A percentile compares a stretch with the other conserved stretches of the same genome.
Conservation (phyloP, 1,284 basidiomycete genomes). For the Mycena sp. region DNA sequence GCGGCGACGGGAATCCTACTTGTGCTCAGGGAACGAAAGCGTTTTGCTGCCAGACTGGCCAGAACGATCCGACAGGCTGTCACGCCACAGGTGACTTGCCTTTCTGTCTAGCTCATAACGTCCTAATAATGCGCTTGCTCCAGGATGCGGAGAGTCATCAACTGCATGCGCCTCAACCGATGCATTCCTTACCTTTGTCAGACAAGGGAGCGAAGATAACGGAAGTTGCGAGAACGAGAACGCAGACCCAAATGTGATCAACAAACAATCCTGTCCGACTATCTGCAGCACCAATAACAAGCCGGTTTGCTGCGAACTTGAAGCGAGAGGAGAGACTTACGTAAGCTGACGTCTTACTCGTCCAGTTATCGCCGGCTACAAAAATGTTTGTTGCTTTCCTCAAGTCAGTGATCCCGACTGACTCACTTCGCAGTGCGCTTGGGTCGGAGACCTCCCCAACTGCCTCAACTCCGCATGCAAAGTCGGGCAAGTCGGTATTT, state of each 20-base stretch:
- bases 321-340: background rate
- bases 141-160: conserved; percentile 7
- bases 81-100: conserved; percentile 8
- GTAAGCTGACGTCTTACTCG: background rate
- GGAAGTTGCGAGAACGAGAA: conserved; percentile 20
- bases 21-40: conserved; percentile 34
- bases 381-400: background rate
- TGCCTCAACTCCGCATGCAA: background rate
- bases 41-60: conserved; percentile 31
- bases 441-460: conserved; percentile 3
- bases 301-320: conserved; percentile 27
- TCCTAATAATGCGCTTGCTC: background rate
- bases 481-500: background rate
- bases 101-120: background rate
- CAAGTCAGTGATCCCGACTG: background rate
- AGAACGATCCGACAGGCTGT: conserved; percentile 22
- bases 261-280: conserved; percentile 18
- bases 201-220: conserved; percentile 26
- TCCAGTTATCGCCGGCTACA: background rate
- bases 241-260: conserved; percentile 11
- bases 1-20: conserved; percentile 31
- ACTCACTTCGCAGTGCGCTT: background rate
- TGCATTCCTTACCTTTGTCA: conserved; percentile 19
- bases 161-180: conserved; percentile 10
- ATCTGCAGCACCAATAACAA: conserved; percentile 27